Base-by-base conservation (phyloP, 495 filamentous ascomycete species). In the Aspergillus indologenus region DNA sequence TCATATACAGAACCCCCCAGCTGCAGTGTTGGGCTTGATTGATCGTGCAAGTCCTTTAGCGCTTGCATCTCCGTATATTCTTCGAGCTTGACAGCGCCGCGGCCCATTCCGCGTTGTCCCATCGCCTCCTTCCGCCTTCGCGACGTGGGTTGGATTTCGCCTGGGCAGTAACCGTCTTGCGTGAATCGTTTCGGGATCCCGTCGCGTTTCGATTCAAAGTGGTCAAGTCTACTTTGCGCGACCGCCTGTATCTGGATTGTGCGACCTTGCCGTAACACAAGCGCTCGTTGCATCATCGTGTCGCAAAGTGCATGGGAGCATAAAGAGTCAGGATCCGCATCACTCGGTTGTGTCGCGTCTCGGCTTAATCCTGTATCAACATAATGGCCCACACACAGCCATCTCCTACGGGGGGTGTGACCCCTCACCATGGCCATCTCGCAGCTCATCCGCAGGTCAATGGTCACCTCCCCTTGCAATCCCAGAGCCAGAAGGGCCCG, bases 361-460 rank as follows among this genome's bases (percentile, higher is more conserved):
- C 26, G 12, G 19, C 53, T 46, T 50, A 58, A 51, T 18, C 11
- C 24, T 19, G 3, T 40, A 18, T 44, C 21, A 20, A 40, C 55
- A 66, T 52, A 23, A 80, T 80, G 77, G 74, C 77, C 62, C 79
- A 82, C 62, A 80, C 78, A 44, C 79, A 82, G 64, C 78, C 79
- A 21, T 78, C 79, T n/a, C 79, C 81, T 31, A 81, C 81, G 31
- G 71, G 73, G 45, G 77, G 68, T 22, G 75, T 80, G 2, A 71
- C 79, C 23, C 75, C 77, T 59, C 75, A 79, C 53, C 80, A 82
- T 71, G 74, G 75, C 45, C 77, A 77, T 59, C 69, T 78, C 53
- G 71, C 77, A 3, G 75, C 75, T 26, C 80, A 82, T 50, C 72
- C 76, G 19, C 77, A 79, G 58, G 77, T 77, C 61, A 83, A 83